These are phyloP conservation scores for Staphylotrichum longicolle DNA, from an alignment of 495 filamentous ascomycete species.

Conservation along the genomic window DNA sequence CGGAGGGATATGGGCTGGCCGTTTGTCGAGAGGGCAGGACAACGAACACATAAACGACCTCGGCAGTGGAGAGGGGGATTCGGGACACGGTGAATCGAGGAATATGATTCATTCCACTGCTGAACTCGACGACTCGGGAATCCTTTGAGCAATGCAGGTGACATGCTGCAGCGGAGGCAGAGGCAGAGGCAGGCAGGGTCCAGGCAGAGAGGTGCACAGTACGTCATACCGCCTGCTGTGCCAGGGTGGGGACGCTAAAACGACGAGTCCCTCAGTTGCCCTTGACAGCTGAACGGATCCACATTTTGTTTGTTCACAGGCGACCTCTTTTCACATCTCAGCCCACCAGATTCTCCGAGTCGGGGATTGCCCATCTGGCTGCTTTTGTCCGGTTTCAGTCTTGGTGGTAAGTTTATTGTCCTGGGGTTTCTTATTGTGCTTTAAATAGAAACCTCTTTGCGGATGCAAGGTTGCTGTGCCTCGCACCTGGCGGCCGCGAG, in stretches of 20 bases:
- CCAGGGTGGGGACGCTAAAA: neutral
- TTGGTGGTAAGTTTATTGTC: constrained; percentile 5
- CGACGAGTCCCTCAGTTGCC: constrained; percentile 12
- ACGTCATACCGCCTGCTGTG: constrained; percentile 14
- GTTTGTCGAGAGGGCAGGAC: no score
- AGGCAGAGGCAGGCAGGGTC: neutral
- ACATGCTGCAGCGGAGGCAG: neutral
- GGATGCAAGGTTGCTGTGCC: constrained; percentile 10
- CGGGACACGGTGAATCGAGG: no score
- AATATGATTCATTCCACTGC: no score
- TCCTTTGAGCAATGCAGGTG: neutral
- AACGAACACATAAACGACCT: no score
- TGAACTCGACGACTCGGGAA: no score
- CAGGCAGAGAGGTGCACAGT: constrained; percentile 3
- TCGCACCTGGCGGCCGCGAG: constrained; percentile 1
- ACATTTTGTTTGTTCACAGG: constrained; percentile 16
- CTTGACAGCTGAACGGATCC: constrained; percentile 23
- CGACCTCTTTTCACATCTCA: constrained; percentile 8
- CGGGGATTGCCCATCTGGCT: neutral
- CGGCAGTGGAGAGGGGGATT: no score
- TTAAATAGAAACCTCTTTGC: neutral
- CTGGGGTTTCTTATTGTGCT: neutral
- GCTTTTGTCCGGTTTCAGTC: neutral
- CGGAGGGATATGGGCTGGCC: no score
- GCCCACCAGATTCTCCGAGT: neutral